phyloP scores from a whole-genome alignment of 192 early-diverging fungal species.

The Entomortierella chlamydospora region DNA sequence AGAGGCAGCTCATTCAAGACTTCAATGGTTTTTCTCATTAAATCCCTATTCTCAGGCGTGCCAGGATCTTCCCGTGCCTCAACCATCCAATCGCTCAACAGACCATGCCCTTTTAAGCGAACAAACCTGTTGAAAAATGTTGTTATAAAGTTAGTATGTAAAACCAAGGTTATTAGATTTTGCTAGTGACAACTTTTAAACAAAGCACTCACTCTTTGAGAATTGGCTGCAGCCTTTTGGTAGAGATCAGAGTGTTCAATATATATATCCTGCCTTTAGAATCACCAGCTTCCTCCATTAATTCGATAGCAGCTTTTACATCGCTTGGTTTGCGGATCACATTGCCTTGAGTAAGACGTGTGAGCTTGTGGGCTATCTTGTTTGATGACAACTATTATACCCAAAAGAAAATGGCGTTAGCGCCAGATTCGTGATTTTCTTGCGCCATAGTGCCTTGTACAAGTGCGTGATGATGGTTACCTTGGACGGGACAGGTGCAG shows the following conservation, averaged over 20 bases:
- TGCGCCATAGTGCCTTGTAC: background rate
- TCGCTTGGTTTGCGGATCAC: constrained; percentile 13
- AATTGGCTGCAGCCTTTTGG: constrained; percentile 4
- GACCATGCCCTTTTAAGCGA: constrained; percentile 1
- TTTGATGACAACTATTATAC: background rate
- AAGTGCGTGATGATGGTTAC: no score
- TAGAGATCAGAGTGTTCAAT: constrained; percentile 20
- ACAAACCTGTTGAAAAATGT: constrained; percentile 10
- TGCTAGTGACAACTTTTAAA: background rate
- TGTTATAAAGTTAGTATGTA: background rate
- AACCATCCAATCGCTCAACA: constrained; percentile 20
- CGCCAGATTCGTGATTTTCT: background rate
- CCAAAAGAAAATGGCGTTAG: background rate
- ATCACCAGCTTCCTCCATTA: constrained; percentile 17
- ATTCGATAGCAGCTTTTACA: background rate
- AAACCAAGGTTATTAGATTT: no score
- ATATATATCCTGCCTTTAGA: constrained; percentile 20
- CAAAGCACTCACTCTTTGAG: constrained; percentile 22
- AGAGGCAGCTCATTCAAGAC: constrained; percentile 26
- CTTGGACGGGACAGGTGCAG: no score
- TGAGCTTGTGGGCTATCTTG: constrained; percentile 6
- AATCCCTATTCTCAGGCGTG: constrained; percentile 1
- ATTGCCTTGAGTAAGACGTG: constrained; percentile 12
- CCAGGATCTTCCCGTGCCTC: constrained; percentile 7
- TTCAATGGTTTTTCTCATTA: constrained; percentile 23